A percentile compares a stretch with the other conserved stretches of the same genome.
Conservation (phyloP, 768 basidiomycete species). For the Vararia minispora region DNA sequence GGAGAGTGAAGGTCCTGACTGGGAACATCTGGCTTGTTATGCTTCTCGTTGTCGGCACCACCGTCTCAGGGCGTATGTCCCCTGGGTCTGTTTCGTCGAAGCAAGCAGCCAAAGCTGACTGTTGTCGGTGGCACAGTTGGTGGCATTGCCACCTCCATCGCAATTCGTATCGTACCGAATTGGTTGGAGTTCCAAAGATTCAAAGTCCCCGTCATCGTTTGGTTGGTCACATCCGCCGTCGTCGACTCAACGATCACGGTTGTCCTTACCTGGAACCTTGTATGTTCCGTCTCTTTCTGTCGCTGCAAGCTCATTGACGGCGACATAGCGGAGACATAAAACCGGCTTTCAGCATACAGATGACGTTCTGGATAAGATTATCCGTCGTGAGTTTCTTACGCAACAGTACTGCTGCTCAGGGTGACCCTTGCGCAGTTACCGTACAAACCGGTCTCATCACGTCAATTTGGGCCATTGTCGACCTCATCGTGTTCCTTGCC, state of each 20-base stretch:
- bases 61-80: constrained; percentile 22
- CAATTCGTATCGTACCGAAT: constrained; percentile 20
- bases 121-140: constrained; percentile 18
- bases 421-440: too few species aligned
- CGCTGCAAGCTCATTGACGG: background rate
- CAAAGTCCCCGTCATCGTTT: constrained; percentile 24
- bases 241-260: constrained; percentile 33
- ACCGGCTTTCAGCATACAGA: constrained; percentile 33
- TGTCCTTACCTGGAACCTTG: constrained; percentile 33
- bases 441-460: constrained; percentile 28
- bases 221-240: constrained; percentile 30
- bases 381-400: constrained; percentile 24
- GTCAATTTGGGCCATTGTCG: constrained; percentile 23
- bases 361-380: constrained; percentile 31
- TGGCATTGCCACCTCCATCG: constrained; percentile 23
- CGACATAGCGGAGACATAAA: constrained; percentile 22
- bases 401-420: too few species aligned
- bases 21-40: constrained; percentile 17
- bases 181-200: constrained; percentile 25
- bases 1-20: constrained; percentile 28
- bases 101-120: background rate
- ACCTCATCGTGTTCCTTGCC: constrained; percentile 23
- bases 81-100: too few species aligned
- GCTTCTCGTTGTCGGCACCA: constrained; percentile 18
- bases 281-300: constrained; percentile 11